Percentiles rank a stretch among this genome's conserved stretches.
Conservation (phyloP, 2,329 filamentous ascomycete genomes). For the Aspergillus versicolor region DNA sequence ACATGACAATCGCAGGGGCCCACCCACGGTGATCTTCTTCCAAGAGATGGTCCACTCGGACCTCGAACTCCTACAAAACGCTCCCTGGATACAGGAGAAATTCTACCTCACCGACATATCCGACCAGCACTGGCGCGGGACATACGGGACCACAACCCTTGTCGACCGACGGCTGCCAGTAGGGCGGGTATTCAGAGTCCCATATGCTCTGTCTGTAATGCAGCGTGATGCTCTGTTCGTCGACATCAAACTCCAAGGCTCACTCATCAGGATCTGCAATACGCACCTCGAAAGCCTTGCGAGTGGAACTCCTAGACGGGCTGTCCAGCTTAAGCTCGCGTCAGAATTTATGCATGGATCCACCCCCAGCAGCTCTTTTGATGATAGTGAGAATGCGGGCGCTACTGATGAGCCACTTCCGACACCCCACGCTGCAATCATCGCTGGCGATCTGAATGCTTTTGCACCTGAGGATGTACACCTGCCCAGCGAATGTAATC, state of each 20-base stretch:
- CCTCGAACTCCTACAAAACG: slow-evolving; percentile 43
- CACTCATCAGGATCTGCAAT: slow-evolving; percentile 53
- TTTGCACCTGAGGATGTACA: slow-evolving; percentile 55
- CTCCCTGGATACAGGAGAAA: slow-evolving; percentile 48
- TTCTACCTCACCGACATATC: slow-evolving; percentile 53
- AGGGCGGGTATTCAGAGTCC: slow-evolving; percentile 50
- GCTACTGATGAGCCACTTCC: slow-evolving; percentile 11
- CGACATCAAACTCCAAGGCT: slow-evolving; percentile 39
- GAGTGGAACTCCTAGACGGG: slow-evolving; percentile 49
- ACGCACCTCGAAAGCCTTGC: slow-evolving; percentile 58
- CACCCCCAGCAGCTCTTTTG: background rate
- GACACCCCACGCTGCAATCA: slow-evolving; percentile 42
- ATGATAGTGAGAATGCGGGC: background rate
- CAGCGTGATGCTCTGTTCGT: slow-evolving; percentile 57
- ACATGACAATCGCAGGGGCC: slow-evolving; percentile 15
- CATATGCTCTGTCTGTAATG: slow-evolving; percentile 51
- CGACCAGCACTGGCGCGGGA: slow-evolving; percentile 43
- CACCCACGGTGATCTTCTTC: slow-evolving; percentile 49
- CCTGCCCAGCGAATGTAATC: slow-evolving; percentile 48
- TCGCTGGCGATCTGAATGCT: slow-evolving; percentile 60
- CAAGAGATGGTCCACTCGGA: slow-evolving; percentile 53
- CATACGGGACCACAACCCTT: slow-evolving; percentile 56
- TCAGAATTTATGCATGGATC: slow-evolving; percentile 43
- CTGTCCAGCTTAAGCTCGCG: slow-evolving; percentile 48
- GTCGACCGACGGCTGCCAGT: slow-evolving; percentile 50